These are phyloP conservation scores for Setomelanomma holmii DNA, from an alignment of 2,329 filamentous ascomycete species.

Conservation along the genomic window DNA sequence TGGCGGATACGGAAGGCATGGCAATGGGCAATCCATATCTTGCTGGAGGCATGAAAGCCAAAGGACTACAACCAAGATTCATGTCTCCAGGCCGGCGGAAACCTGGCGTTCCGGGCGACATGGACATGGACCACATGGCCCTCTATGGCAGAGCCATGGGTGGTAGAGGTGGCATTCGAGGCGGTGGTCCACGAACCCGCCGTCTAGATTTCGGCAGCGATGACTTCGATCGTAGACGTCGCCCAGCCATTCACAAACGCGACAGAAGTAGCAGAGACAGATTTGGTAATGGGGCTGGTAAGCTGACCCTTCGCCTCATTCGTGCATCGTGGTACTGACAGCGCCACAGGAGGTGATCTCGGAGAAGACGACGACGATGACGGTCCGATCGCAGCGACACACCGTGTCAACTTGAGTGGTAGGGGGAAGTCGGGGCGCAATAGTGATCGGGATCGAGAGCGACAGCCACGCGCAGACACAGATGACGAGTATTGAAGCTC, in stretches of 20 bases:
- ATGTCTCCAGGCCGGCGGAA: slow-evolving; percentile 3
- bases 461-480: slow-evolving; percentile 22
- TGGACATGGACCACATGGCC: slow-evolving; percentile 4
- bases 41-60: slow-evolving; percentile 3
- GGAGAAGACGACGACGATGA: slow-evolving; percentile 3
- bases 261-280: not conserved
- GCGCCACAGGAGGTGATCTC: not conserved
- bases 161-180: not conserved
- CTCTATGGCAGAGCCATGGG: not conserved
- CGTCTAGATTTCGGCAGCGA: slow-evolving; percentile 3
- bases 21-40: slow-evolving; percentile 14
- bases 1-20: slow-evolving; percentile 13
- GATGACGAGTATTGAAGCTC: slow-evolving; percentile 16
- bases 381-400: not conserved
- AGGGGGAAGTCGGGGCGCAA: not conserved
- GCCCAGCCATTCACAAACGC: not conserved
- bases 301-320: not conserved
- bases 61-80: slow-evolving; percentile 7
- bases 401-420: slow-evolving; percentile 2
- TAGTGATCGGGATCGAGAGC: slow-evolving; percentile 8
- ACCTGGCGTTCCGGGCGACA: not conserved
- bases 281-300: not conserved
- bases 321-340: not conserved
- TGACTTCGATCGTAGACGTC: not conserved
- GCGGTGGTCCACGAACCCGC: not conserved